Conservation (phyloP, 2,329 filamentous ascomycete genomes). For the Myriosclerotinia duriaeana region DNA sequence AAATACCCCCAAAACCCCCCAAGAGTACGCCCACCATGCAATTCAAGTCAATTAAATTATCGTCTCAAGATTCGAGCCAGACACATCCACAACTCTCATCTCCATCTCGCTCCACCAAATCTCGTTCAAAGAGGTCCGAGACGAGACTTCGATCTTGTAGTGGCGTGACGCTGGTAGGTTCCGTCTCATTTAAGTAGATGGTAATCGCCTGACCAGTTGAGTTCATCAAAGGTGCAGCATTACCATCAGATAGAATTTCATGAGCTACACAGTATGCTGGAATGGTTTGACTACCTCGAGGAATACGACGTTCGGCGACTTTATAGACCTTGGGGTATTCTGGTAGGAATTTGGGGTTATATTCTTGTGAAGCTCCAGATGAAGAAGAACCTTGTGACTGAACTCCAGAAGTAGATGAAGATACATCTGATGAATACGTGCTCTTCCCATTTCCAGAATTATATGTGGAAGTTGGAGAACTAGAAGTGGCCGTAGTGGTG, state of each 20-base stretch:
- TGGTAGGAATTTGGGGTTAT: conserved; percentile 36
- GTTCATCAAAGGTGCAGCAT: conserved; percentile 31
- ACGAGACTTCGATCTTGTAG: conserved; percentile 22
- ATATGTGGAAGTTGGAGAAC: conserved; percentile 3
- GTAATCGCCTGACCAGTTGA: conserved; percentile 32
- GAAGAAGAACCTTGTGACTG: conserved; percentile 21
- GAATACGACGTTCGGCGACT: conserved; percentile 60
- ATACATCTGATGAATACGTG: conserved; percentile 26
- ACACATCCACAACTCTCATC: conserved; percentile 25
- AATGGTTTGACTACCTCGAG: conserved; percentile 37
- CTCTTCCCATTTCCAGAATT: not conserved
- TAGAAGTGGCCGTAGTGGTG: conserved; percentile 18
- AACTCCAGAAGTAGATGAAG: conserved; percentile 37
- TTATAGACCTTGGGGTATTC: conserved; percentile 60
- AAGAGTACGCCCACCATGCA: conserved; percentile 5
- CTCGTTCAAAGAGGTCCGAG: conserved; percentile 3
- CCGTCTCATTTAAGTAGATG: conserved; percentile 38
- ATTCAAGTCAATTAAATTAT: not conserved
- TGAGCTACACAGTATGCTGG: conserved; percentile 65
- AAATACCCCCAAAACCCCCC: not conserved
- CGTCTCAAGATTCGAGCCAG: conserved; percentile 24
- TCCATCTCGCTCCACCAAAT: conserved; percentile 9
- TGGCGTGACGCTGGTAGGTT: conserved; percentile 28
- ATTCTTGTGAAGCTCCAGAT: conserved; percentile 23
- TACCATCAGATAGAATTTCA: conserved; percentile 55